Evolutionary conservation across 257 asterid genomes (phyloP).

Genomic region (Linaria vulgaris): DNA sequence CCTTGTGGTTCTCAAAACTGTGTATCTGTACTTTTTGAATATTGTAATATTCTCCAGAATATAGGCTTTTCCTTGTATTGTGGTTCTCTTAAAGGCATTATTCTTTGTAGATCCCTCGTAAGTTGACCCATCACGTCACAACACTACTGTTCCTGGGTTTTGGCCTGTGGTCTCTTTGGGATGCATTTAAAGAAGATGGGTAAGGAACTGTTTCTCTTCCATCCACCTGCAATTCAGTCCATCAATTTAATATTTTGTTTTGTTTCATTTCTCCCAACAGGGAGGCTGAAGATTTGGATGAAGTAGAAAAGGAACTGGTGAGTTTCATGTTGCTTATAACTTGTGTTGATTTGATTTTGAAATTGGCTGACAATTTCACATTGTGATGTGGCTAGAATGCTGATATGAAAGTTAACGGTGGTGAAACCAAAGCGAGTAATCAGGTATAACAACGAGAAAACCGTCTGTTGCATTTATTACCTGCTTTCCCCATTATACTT

Average conservation of each 20-base stretch:
- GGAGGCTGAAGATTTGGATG: constrained; percentile 78
- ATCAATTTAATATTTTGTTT: constrained; percentile 9
- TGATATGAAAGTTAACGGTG: constrained; percentile 62
- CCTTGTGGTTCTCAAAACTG: too few species aligned
- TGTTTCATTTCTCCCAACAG: constrained; percentile 41
- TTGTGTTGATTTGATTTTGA: constrained; percentile 18
- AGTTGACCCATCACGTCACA: constrained; percentile 95
- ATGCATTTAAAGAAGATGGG: constrained; percentile 89
- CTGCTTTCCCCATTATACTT: background rate
- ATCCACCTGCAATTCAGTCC: constrained; percentile 8
- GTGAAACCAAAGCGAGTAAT: constrained; percentile 44
- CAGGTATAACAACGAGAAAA: constrained; percentile 40
- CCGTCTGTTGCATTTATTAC: background rate
- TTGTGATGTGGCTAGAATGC: constrained; percentile 56
- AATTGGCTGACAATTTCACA: constrained; percentile 28
- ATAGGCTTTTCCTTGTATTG: background rate
- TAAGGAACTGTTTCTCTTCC: constrained; percentile 30
- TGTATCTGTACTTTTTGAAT: constrained; percentile 1
- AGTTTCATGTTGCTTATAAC: constrained; percentile 27
- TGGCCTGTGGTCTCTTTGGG: constrained; percentile 98
- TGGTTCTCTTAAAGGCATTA: background rate
- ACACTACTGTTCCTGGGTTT: constrained; percentile 81
- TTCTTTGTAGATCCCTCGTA: constrained; percentile 72
- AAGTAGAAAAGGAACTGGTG: constrained; percentile 94
- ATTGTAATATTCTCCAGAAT: background rate